Conservation (phyloP, 1,284 basidiomycete species). For the Sanghuangporus weigelae region DNA sequence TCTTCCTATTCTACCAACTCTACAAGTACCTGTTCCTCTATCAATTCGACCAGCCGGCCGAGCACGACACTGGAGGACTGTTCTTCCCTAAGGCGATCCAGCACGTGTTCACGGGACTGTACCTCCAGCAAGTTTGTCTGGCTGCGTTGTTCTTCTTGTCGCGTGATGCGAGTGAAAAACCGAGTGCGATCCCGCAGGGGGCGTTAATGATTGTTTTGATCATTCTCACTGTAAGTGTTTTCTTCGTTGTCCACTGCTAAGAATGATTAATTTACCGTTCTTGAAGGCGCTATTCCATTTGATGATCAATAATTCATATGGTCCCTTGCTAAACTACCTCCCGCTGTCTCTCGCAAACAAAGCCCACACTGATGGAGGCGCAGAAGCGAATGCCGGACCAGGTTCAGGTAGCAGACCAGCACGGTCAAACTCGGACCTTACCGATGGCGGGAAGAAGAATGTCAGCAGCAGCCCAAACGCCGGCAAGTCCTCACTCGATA, state of each 20-base stretch:
- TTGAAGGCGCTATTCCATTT: conserved; percentile 62
- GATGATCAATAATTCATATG: conserved; percentile 65
- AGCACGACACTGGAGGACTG: conserved; percentile 84
- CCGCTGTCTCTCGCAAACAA: conserved; percentile 35
- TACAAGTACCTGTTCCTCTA: conserved; percentile 91
- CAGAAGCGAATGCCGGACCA: background rate
- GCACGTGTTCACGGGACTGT: conserved; percentile 89
- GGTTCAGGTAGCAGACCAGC: background rate
- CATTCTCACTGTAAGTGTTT: conserved; percentile 59
- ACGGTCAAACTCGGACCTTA: conserved; percentile 19
- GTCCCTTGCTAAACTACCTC: conserved; percentile 58
- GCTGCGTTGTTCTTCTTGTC: conserved; percentile 87
- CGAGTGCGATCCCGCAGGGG: conserved; percentile 66
- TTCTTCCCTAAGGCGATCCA: conserved; percentile 96
- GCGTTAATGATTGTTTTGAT: conserved; percentile 84
- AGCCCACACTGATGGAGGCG: background rate
- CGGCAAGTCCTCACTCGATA: background rate
- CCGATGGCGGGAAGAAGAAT: background rate
- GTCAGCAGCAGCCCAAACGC: background rate
- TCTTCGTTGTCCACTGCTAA: background rate
- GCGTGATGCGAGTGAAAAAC: conserved; percentile 42
- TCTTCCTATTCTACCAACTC: conserved; percentile 79
- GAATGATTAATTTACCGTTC: background rate
- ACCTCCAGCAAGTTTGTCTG: conserved; percentile 81
- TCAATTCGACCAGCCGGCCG: conserved; percentile 69